Evolutionary conservation across 2,329 filamentous ascomycete genomes (phyloP), one percentile per base, ranked within the genome.

Genomic region (Ustulina deusta): DNA sequence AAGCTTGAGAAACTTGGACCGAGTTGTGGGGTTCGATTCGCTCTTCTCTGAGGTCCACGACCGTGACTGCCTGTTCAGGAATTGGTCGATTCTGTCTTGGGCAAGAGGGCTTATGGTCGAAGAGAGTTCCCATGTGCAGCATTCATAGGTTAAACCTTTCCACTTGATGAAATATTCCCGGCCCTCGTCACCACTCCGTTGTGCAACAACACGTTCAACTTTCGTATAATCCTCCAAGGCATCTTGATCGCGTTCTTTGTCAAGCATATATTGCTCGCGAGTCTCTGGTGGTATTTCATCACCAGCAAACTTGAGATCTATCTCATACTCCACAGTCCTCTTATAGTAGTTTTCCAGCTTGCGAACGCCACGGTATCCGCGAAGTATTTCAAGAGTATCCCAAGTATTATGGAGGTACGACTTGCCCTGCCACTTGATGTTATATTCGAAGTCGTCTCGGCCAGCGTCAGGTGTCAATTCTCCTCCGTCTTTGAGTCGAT

Each of bases 371-470:
- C 93, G 93, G 77, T 91, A 91, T n/a, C 90, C 87, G 27, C 89
- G 86, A 32, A 97, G 87, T 22, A 85, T 87, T 63, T 93, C 90
- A 66, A 91, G 90, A 0, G 90, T 90, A 80, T 98, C 94, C 95
- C 96, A 99, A 0, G 94, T 97, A 64, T 97, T 93, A 82, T 99
- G 96, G 74, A 97, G 90, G 78, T 99, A 94, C 11, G 96, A 97
- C 80, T 94, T 93, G 72, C 91, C 93, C 80, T 97, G 93, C 96
- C 97, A 99, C 83, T 99, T 99, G 80, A 99, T 94, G 80, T 91
- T 88, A 74, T 86, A 99, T 76, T 98, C 93, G 74, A 96, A 97
- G 77, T 97, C 93, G 61, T 94, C 88, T 73, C 86, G 85, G 27
- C 80, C 84, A 1, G 85, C 78, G 55, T 93, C 90, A 63, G 83